A percentile compares a stretch with the other conserved stretches of the same genome.
Evolutionary conservation across 139 green algal species (phyloP).

Genomic region (Chlorella sp.): DNA sequence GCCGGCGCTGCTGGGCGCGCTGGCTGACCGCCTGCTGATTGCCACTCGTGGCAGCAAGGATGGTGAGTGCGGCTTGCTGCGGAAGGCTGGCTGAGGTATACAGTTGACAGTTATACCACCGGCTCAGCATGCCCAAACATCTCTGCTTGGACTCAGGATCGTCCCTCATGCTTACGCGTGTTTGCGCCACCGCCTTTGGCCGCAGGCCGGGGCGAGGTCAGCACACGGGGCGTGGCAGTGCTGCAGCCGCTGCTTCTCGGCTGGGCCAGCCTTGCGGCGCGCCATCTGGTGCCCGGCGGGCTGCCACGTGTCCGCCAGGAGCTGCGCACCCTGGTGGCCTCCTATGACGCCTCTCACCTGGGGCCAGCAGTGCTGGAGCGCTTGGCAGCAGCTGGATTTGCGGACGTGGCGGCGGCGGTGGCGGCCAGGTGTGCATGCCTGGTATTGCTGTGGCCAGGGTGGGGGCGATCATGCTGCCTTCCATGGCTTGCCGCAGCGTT

Average conservation of each 20-base stretch:
- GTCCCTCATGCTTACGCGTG: too few relatives aligned
- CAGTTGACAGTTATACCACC: too few relatives aligned
- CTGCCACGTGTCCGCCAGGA: conserved; percentile 14
- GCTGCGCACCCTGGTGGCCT: conserved; percentile 48
- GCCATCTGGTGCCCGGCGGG: conserved; percentile 47
- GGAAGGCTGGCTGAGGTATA: too few relatives aligned
- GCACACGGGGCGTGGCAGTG: conserved; percentile 32
- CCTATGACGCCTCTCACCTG: conserved; percentile 57
- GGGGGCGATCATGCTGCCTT: too few relatives aligned
- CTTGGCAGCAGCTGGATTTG: conserved; percentile 44
- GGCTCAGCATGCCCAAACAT: too few relatives aligned
- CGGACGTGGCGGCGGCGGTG: conserved; percentile 46
- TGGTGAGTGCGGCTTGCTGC: too few relatives aligned
- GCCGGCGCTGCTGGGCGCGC: conserved; percentile 48
- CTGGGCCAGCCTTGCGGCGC: conserved; percentile 48
- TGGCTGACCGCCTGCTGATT: conserved; percentile 64
- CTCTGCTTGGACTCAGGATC: too few relatives aligned
- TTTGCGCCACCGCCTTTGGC: background rate
- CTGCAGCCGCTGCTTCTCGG: conserved; percentile 55
- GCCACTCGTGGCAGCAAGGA: background rate
- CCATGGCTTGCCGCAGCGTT: too few relatives aligned
- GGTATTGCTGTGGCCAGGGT: too few relatives aligned
- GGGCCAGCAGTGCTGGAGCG: conserved; percentile 33
- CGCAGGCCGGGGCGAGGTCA: conserved; percentile 39
- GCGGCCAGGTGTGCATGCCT: conserved; percentile 27